Base-by-base conservation (phyloP, 192 early-diverging fungal species). In the Backusella sp. region DNA sequence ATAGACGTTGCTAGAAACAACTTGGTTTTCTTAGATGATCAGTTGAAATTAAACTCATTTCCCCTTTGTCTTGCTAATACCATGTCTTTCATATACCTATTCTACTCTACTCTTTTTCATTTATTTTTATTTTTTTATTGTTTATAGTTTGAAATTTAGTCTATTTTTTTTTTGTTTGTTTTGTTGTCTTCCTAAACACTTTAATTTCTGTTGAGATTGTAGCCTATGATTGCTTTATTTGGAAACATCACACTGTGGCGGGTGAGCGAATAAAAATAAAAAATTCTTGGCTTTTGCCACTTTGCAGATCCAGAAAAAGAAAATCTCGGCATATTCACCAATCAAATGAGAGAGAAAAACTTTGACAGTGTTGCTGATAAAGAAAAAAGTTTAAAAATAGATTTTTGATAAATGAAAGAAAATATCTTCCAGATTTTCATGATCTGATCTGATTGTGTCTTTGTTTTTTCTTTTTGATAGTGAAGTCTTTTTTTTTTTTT, bases 261-360 rank as follows among this genome's bases (percentile, higher is more conserved):
- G 28, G 56, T 62, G 56, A 62, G 23, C 46, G 46, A 49, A 49
- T 49, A 49, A 49, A n/a, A 49, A 44, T 44, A n/a, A 49, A 19
- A 17, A 49, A 7, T 62, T 62, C 56, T 26, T 62, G 56, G 56
- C 56, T 62, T 62, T 62, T 62, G 56, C 56, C 56, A 62, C 56
- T 62, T n/a, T 28, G 56, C 11, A 62, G 56, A 62, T 62, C 56
- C 56, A 62, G 56, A 62, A 62, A 62, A 28, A 62, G 56, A 62
- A 62, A 59, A 23, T 62, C 56, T 62, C 23, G 21, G 21, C 23
- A 62, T 0, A 28, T 62, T 62, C 56, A 62, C 56, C 56, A 62
- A 62, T 62, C 23, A 62, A 62, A 56, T 28, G 23, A 62, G 26
- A 59, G 11, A 23, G 4, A 62, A 44, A 44, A 28, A 23, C 23